phyloP scores from a whole-genome alignment of 202 grass and related monocot species.

The Saccharum hybrid region DNA sequence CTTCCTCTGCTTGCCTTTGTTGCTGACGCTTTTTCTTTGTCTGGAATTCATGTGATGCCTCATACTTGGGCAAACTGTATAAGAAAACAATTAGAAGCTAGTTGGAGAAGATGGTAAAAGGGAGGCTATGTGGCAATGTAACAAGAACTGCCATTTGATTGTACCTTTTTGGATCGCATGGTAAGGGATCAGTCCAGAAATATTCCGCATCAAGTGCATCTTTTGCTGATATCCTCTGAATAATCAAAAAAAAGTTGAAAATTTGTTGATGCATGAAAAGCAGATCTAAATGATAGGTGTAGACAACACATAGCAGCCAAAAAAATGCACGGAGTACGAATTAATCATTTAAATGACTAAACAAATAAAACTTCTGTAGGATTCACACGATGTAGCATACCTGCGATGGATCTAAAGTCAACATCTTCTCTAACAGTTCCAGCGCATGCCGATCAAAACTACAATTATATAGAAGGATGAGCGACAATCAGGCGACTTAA shows the following conservation, averaged over 20 bases:
- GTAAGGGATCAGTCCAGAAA: constrained; percentile 89
- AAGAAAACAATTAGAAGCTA: constrained; percentile 11
- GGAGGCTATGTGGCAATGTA: constrained; percentile 6
- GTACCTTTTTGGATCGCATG: constrained; percentile 90
- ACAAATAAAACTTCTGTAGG: background rate
- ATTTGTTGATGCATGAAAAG: background rate
- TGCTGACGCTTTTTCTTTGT: constrained; percentile 96
- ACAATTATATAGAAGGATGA: constrained; percentile 34
- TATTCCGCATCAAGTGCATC: constrained; percentile 92
- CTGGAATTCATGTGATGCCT: constrained; percentile 90
- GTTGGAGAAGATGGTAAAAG: background rate
- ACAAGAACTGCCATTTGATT: background rate
- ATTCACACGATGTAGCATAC: constrained; percentile 41
- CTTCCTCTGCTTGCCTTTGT: constrained; percentile 87
- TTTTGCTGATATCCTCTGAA: constrained; percentile 88
- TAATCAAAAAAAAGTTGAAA: background rate
- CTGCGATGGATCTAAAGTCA: constrained; percentile 85
- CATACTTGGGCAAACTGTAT: constrained; percentile 84
- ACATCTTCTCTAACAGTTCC: constrained; percentile 92
- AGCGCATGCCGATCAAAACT: constrained; percentile 93
- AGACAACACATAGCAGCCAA: background rate
- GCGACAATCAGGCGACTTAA: background rate
- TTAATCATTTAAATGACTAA: background rate
- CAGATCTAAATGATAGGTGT: constrained; percentile 3
- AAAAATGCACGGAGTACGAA: background rate